phyloP scores from a whole-genome alignment of 306 rosid species.

The Malus sieversii region DNA sequence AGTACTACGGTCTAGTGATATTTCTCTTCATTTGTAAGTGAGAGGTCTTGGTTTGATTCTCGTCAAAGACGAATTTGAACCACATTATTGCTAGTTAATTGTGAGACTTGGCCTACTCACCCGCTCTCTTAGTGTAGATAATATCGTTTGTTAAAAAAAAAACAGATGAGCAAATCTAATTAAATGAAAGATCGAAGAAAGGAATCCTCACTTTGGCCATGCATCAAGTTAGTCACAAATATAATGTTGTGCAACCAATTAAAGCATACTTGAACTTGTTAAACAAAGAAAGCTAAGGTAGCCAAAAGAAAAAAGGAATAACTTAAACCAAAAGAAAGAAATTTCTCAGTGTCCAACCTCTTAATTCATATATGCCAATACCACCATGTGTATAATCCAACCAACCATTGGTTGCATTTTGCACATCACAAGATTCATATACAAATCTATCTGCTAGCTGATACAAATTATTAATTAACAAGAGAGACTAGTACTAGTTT shows the following conservation, averaged over 20 bases:
- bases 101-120: too few relatives aligned
- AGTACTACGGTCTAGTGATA: too few relatives aligned
- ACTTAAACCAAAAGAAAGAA: conserved; percentile 14
- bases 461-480: too few relatives aligned
- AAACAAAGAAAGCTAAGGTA: not conserved
- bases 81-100: too few relatives aligned
- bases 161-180: too few relatives aligned
- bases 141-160: too few relatives aligned
- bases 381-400: conserved; percentile 9
- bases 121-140: too few relatives aligned
- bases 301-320: conserved; percentile 15
- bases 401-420: not conserved
- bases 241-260: not conserved
- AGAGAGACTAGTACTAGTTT: too few relatives aligned
- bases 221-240: conserved; percentile 9
- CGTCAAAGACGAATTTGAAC: too few relatives aligned
- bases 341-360: too few relatives aligned
- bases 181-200: not conserved
- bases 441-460: not conserved
- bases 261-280: conserved; percentile 14
- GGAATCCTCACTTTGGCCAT: conserved; percentile 26
- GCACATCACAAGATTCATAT: not conserved
- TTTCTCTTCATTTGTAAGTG: too few relatives aligned
- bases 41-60: too few relatives aligned
- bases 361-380: not conserved